These are phyloP conservation scores for Globisporangium solare DNA, from an alignment of 352 stramenopile genomes.

Conservation along the genomic window DNA sequence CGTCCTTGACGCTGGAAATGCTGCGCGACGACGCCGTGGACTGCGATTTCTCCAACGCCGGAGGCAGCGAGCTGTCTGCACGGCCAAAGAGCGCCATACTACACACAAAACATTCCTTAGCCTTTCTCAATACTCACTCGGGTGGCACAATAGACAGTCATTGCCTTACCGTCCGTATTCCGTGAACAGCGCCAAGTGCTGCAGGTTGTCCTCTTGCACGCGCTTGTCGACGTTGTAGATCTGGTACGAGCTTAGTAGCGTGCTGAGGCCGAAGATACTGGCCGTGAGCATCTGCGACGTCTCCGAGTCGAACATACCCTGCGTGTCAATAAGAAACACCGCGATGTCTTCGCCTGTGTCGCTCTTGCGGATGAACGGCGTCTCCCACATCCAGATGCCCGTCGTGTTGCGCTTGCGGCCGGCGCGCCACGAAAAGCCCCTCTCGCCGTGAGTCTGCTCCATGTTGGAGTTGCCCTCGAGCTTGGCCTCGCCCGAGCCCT, in stretches of 20 bases:
- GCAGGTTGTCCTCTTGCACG: slow-evolving; percentile 99
- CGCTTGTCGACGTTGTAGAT: slow-evolving; percentile 99
- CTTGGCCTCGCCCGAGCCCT: slow-evolving; percentile 44
- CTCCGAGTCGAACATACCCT: slow-evolving; percentile 99
- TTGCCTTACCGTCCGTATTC: slow-evolving; percentile 93
- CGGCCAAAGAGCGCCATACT: slow-evolving; percentile 76
- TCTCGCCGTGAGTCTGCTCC: slow-evolving; percentile 67
- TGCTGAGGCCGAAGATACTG: slow-evolving; percentile 98
- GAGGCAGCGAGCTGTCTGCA: slow-evolving; percentile 24
- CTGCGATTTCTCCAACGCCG: slow-evolving; percentile 33
- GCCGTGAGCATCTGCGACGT: slow-evolving; percentile 98
- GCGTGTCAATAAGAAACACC: slow-evolving; percentile 98
- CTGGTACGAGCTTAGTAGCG: slow-evolving; percentile 94
- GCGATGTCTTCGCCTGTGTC: slow-evolving; percentile 85
- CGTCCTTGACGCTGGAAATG: slow-evolving; percentile 16
- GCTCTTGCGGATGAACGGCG: slow-evolving; percentile 94
- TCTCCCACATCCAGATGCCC: slow-evolving; percentile 99
- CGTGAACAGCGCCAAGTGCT: slow-evolving; percentile 98
- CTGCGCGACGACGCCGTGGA: slow-evolving; percentile 36
- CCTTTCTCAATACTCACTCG: not conserved
- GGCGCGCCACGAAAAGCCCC: slow-evolving; percentile 95
- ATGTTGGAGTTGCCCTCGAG: slow-evolving; percentile 85
- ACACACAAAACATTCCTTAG: not conserved
- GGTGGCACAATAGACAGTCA: slow-evolving; percentile 1
- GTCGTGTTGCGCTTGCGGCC: slow-evolving; percentile 97